Evolutionary conservation across 2,329 filamentous ascomycete species (phyloP).

Genomic region (Penicillium paneum): DNA sequence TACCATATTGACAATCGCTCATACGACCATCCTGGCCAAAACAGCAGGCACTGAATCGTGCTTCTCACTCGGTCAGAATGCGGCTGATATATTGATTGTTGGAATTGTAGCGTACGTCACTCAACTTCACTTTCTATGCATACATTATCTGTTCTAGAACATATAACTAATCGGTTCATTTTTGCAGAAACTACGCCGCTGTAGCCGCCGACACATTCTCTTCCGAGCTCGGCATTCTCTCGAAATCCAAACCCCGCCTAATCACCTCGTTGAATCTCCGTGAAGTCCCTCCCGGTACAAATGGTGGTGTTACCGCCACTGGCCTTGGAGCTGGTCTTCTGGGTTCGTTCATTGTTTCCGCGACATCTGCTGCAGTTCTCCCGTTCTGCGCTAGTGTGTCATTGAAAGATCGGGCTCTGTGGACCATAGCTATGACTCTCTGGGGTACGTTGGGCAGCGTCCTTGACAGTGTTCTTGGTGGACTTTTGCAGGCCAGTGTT

Average conservation of each 20-base stretch:
- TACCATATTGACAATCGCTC: conserved; percentile 59
- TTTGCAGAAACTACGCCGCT: conserved; percentile 71
- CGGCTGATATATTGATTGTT: conserved; percentile 39
- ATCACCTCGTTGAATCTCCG: conserved; percentile 77
- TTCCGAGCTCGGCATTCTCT: conserved; percentile 90
- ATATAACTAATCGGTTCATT: not conserved
- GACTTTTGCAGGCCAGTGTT: conserved; percentile 79
- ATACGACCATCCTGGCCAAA: conserved; percentile 44
- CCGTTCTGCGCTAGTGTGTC: conserved; percentile 59
- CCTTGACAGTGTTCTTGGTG: conserved; percentile 83
- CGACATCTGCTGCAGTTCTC: conserved; percentile 64
- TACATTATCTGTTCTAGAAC: not conserved
- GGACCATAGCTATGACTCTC: conserved; percentile 56
- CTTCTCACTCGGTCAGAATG: conserved; percentile 35
- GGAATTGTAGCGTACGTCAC: conserved; percentile 41
- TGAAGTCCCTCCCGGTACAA: conserved; percentile 83
- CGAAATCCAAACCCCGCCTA: conserved; percentile 70
- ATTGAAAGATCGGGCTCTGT: conserved; percentile 54
- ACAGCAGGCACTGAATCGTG: conserved; percentile 29
- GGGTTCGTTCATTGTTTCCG: conserved; percentile 68
- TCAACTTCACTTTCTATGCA: not conserved
- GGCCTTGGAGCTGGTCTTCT: conserved; percentile 71
- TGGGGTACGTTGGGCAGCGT: conserved; percentile 79
- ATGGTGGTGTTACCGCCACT: conserved; percentile 78
- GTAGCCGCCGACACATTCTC: conserved; percentile 92